Conservation (phyloP, 345 rosid genomes). For the Sisymbrium altissimum region DNA sequence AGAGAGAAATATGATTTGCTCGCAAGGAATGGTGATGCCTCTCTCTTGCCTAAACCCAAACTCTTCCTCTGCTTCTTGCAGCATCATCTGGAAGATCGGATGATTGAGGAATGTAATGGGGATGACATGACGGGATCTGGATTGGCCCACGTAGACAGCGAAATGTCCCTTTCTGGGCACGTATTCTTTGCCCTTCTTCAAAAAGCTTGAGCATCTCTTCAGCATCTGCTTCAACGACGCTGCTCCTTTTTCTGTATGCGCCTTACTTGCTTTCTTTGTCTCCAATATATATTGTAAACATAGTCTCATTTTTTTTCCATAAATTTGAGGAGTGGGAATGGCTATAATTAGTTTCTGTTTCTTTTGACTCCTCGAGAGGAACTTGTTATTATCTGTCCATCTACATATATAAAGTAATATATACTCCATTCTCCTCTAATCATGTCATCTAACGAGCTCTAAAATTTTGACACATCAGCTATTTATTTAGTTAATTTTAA, state of each 20-base stretch:
- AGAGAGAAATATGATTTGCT: conserved; percentile 11
- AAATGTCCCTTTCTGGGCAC: conserved; percentile 3
- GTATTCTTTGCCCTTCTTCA: conserved; percentile 4
- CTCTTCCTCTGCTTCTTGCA: conserved; percentile 22
- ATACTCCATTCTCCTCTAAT: too few species aligned
- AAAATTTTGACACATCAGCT: too few species aligned
- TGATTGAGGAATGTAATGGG: conserved; percentile 12
- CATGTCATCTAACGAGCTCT: too few species aligned
- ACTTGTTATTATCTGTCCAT: neutral
- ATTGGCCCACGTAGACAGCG: conserved; percentile 2
- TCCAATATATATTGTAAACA: neutral
- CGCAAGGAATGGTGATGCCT: conserved; percentile 20
- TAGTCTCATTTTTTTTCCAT: neutral
- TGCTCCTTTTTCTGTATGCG: neutral
- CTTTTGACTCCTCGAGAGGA: neutral
- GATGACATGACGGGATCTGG: conserved; percentile 16
- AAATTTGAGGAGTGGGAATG: neutral
- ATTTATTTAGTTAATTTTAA: too few species aligned
- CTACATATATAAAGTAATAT: too few species aligned
- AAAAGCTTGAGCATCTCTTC: conserved; percentile 20
- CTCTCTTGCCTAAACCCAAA: conserved; percentile 22
- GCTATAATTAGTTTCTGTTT: neutral
- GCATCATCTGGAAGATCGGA: conserved; percentile 19
- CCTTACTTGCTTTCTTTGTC: neutral
- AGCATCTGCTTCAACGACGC: neutral